Evolutionary conservation across 768 basidiomycete genomes (phyloP), one percentile per base, ranked within the genome.

Genomic region (Lepiota brunneoincarnata): DNA sequence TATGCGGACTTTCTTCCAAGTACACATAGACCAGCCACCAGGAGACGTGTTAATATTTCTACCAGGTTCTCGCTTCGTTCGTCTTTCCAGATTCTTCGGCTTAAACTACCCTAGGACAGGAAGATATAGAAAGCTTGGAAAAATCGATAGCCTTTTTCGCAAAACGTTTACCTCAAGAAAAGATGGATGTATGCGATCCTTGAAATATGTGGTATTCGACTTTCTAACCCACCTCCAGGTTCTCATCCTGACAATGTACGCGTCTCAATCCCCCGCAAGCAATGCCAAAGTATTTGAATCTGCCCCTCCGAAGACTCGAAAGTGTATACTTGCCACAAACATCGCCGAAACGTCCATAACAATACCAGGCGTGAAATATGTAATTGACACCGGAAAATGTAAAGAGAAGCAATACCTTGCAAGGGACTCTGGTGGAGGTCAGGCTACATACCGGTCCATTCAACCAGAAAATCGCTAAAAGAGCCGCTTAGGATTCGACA

Each of bases 331-430:
- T 36, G 89, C 97, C 1, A 99, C 97, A 15, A 99, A 98, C 69
- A 95, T 99, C 55, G 97, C 97, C 10, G 97, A 99, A 70, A 98
- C 97, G 0, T 92, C 90, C 11, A 93, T 99, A 66, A 98, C 97
- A 12, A 97, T 99, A 64, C 93, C 95, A 2, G 94, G 94, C 0
- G 86, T 99, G 53, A 88, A 83, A 63, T 98, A 91, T 68, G 95
- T 99, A 6, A 91, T 99, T 36, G 97, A 99, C 70, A 89, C 93
- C 0, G 97, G 97, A 1, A 89, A 94, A 67, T 91, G 89, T 64
- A 99, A 98, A 69, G 95, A 98, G 72, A 97, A 96, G 70, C 79
- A 87, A 56, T 94, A 87, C 65, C 68, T 96, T 18, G 82, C 86
- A 10, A 76, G 79, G 64, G 73, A 78, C 56, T 79, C 77, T 0